Evolutionary conservation across 768 basidiomycete species (phyloP), one percentile per base, ranked within the genome.

Genomic region (Xerocomellus intermedius): DNA sequence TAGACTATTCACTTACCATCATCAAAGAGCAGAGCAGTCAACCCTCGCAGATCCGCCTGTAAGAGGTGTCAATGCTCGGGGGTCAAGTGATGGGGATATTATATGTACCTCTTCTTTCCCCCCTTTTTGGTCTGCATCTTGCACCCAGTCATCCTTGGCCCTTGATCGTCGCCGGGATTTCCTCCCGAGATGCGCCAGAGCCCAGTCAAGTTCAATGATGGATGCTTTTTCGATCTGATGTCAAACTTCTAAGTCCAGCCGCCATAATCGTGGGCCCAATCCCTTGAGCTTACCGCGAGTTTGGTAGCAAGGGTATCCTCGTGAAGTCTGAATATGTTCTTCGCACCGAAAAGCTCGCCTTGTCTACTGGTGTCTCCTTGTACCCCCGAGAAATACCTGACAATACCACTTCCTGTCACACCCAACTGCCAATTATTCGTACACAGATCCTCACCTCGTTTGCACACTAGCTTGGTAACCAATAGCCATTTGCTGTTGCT

Each of bases 401-500:
- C 24, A 33, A 30, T 24, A 45, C 12, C 37, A 38, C 30, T 45
- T 24, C 17, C n/a, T 8, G 33, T 64, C 35, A 19, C 5, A 19
- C 8, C 12, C 16, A 7, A 28, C 3, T 10, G 38, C 43, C 38
- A 37, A 22, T 2, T 16, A 7, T 55, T 10, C 19, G 21, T n/a
- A 46, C 14, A 38, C 2, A 19, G n/a, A 22, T 22, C 42, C 67
- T 39, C 63, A 86, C 86, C 91, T 80, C 0, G 91, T 92, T 63
- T 94, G 91, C 9, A 90, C 75, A 61, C 88, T 91, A 1, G 87
- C 88, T 57, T 88, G 82, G 67, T 94, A 94, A 0, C 84, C 92
- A 43, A 93, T 91, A n/a, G 84, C 83, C 89, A 93, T 93, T 64
- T 92, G 89, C 66, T 95, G 94, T 59, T 94, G 91, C 67, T 95